Evolutionary conservation across 495 filamentous ascomycete species (phyloP), one percentile per base, ranked within the genome.

Genomic region (Aspergillus panamensis): DNA sequence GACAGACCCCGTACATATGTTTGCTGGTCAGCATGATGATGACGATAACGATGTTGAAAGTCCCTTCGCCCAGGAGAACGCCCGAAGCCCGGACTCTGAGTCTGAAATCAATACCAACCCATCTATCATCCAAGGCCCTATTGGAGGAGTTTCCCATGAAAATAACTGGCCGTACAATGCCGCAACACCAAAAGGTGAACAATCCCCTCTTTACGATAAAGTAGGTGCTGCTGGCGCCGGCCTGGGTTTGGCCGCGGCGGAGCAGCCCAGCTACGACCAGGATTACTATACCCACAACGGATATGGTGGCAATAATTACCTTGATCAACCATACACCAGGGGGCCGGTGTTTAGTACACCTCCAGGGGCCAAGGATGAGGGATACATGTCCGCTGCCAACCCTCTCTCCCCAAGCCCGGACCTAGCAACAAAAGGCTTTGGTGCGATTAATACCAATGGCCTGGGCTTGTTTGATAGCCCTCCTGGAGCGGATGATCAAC

Each of bases 341-440:
- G 68, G 58, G 9, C 69, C 73, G 30, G 60, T 72, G 51, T 74
- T 74, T 53, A 70, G 68, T 19, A 80, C 75, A 8, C 77, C 77
- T 4, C 73, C 74, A 10, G 70, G 73, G 14, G 70, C 69, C 49
- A 87, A 85, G 57, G 92, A 96, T 66, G 92, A 97, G 74, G 93
- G 93, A 12, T 96, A 96, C 68, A 89, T 92, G 48, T 96, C 92
- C 14, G 89, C 90, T 56, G 87, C 87, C 19, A 87, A 90, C 70
- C 84, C 83, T 59, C 73, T 81, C 40, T 84, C 83, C 49, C 77
- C 80, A 3, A 81, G 77, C 54, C 89, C 89, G 2, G 84, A 87
- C 40, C 72, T 72, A 40, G 81, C 79, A 25, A 78, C 71, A 52
- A 87, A 87, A 55, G 84, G 82, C 14, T 73, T 88, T 30, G 81